Conservation (phyloP, 495 filamentous ascomycete genomes). For the Aspergillus heteromorphus region DNA sequence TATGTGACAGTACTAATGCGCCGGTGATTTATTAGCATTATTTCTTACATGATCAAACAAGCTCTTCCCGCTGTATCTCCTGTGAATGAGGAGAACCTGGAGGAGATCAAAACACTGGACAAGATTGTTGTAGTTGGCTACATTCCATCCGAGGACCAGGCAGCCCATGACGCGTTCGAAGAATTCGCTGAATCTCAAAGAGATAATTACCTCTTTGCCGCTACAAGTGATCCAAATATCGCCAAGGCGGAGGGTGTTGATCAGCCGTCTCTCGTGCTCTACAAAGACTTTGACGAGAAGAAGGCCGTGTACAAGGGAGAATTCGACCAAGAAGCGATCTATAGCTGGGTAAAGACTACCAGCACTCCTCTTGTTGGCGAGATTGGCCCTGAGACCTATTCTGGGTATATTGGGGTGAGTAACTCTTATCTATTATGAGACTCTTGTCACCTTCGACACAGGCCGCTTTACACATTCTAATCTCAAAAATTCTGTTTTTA, state of each 20-base stretch:
- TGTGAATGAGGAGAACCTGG: slow-evolving; percentile 71
- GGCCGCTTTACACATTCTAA: not conserved
- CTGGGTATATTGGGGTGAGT: slow-evolving; percentile 85
- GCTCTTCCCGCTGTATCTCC: slow-evolving; percentile 85
- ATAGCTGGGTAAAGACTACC: slow-evolving; percentile 74
- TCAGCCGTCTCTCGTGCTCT: slow-evolving; percentile 82
- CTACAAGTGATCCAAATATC: slow-evolving; percentile 72
- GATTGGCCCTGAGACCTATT: slow-evolving; percentile 96
- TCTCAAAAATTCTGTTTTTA: slow-evolving; percentile 1
- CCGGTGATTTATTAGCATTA: slow-evolving; percentile 65
- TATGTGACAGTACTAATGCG: not conserved
- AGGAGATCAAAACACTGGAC: slow-evolving; percentile 96
- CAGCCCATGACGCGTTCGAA: slow-evolving; percentile 73
- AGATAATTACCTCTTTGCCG: slow-evolving; percentile 88
- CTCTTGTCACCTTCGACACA: not conserved
- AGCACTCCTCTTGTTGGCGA: slow-evolving; percentile 92
- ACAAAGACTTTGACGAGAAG: slow-evolving; percentile 98
- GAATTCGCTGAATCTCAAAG: slow-evolving; percentile 76
- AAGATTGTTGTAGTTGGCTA: slow-evolving; percentile 94
- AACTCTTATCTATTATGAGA: not conserved
- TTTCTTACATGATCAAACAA: slow-evolving; percentile 99
- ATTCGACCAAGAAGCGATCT: slow-evolving; percentile 71
- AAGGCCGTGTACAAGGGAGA: slow-evolving; percentile 77
- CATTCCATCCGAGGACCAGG: slow-evolving; percentile 78
- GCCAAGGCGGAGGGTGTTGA: slow-evolving; percentile 87